Evolutionary conservation across 225 moss, liverwort and hornwort genomes (phyloP).

Genomic region (Sphagnum contortum): DNA sequence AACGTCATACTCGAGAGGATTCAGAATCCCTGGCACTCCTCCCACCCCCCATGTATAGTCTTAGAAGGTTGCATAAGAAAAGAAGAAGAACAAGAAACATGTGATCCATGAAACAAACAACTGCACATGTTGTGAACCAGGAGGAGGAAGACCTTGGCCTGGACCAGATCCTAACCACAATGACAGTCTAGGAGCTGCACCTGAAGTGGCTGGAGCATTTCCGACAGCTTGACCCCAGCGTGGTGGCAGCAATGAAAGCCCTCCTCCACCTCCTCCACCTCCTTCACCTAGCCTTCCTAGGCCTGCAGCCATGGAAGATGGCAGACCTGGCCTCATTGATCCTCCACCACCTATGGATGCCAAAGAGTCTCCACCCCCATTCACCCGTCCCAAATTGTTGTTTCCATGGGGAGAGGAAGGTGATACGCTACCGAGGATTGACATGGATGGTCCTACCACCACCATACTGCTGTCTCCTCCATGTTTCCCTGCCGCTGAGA

Average conservation of each 20-base stretch:
- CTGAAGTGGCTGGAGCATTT: slow-evolving; percentile 48
- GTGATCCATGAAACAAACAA: slow-evolving; percentile 50
- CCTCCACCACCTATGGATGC: slow-evolving; percentile 28
- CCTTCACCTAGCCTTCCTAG: slow-evolving; percentile 57
- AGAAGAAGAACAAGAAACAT: slow-evolving; percentile 37
- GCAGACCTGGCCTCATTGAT: slow-evolving; percentile 54
- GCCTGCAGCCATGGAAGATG: slow-evolving; percentile 39
- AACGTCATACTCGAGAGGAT: slow-evolving; percentile 73
- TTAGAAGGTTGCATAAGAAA: slow-evolving; percentile 72
- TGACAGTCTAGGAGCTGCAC: slow-evolving; percentile 71
- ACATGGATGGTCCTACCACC: slow-evolving; percentile 67
- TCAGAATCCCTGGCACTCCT: slow-evolving; percentile 62
- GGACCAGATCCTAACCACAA: slow-evolving; percentile 96
- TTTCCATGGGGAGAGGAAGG: slow-evolving; percentile 81
- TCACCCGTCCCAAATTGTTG: slow-evolving; percentile 30
- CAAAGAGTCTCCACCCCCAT: slow-evolving; percentile 65
- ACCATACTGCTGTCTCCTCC: slow-evolving; percentile 82
- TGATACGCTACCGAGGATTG: slow-evolving; percentile 53
- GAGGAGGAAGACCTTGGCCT: slow-evolving; percentile 46
- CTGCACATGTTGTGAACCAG: slow-evolving; percentile 60
- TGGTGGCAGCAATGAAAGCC: slow-evolving; percentile 48
- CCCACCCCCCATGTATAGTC: slow-evolving; percentile 63
- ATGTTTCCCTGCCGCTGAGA: slow-evolving; percentile 84
- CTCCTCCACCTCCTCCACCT: slow-evolving; percentile 1
- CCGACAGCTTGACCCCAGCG: slow-evolving; percentile 62